These are phyloP conservation scores for Hydnomerulius pinastri DNA, from an alignment of 768 basidiomycete genomes.

Conservation along the genomic window DNA sequence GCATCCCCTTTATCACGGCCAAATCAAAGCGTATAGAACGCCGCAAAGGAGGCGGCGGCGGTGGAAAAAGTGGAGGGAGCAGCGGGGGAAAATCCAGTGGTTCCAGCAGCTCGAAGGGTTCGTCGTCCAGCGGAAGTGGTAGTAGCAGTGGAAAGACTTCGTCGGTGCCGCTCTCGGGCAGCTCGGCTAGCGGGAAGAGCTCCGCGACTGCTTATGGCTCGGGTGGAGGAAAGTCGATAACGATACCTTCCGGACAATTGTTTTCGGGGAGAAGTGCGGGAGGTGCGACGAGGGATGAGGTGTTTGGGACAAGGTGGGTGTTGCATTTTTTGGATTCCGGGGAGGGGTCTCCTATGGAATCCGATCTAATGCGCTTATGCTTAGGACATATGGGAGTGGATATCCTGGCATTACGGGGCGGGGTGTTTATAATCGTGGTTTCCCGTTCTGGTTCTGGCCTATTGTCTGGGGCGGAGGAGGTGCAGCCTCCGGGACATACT, in stretches of 20 bases:
- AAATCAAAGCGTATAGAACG: constrained; percentile 14
- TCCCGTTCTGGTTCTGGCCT: constrained; percentile 73
- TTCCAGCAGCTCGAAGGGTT: neutral
- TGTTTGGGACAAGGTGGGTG: constrained; percentile 47
- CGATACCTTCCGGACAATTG: constrained; percentile 45
- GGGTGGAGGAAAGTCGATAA: constrained; percentile 31
- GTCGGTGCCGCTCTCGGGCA: constrained; percentile 21
- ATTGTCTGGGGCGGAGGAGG: constrained; percentile 46
- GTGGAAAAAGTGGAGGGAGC: constrained; percentile 19
- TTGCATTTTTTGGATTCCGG: neutral
- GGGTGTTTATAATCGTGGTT: constrained; percentile 50
- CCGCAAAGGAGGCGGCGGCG: constrained; percentile 37
- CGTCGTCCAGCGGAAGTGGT: constrained; percentile 7
- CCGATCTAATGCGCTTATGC: constrained; percentile 1
- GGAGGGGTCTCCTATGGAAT: constrained; percentile 1
- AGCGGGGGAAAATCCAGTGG: constrained; percentile 15
- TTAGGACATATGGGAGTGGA: constrained; percentile 61
- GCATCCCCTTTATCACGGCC: constrained; percentile 19
- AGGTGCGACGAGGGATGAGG: constrained; percentile 49
- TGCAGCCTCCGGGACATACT: constrained; percentile 32
- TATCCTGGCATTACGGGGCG: constrained; percentile 51
- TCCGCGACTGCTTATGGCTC: constrained; percentile 34
- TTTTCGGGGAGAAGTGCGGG: constrained; percentile 53
- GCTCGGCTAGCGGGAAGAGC: constrained; percentile 22
- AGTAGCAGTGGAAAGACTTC: constrained; percentile 4